phyloP scores from a whole-genome alignment of 306 rosid species.

The Malus fusca region DNA sequence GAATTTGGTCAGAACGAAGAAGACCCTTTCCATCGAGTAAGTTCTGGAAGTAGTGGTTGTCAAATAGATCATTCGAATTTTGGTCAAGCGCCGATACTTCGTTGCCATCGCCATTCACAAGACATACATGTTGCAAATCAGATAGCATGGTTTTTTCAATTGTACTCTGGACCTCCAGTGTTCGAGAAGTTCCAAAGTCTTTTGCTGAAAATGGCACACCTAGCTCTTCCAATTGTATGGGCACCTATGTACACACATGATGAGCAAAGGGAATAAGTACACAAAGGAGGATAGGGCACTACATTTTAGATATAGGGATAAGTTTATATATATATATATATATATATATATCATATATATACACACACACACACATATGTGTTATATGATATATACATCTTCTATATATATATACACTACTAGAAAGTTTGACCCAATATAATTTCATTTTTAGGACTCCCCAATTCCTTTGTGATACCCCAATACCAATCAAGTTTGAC shows the following conservation, averaged over 20 bases:
- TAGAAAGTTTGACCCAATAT: too few relatives aligned
- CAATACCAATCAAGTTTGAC: too few relatives aligned
- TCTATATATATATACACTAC: too few relatives aligned
- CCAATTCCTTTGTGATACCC: too few relatives aligned
- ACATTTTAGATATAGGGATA: too few relatives aligned
- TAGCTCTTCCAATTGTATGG: constrained; percentile 63
- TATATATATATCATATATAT: too few relatives aligned
- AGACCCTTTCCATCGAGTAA: constrained; percentile 50
- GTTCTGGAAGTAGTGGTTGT: constrained; percentile 67
- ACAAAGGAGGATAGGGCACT: too few relatives aligned
- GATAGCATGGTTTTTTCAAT: constrained; percentile 34
- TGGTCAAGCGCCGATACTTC: constrained; percentile 39
- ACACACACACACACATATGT: too few relatives aligned
- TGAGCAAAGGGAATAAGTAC: too few relatives aligned
- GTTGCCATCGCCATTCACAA: constrained; percentile 56
- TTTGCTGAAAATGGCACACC: constrained; percentile 50
- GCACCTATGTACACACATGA: constrained; percentile 33
- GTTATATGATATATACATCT: too few relatives aligned
- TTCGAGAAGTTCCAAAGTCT: constrained; percentile 62
- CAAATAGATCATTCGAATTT: constrained; percentile 62
- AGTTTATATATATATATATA: too few relatives aligned
- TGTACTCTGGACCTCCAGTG: constrained; percentile 45
- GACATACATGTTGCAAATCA: constrained; percentile 54
- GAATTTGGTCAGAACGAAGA: constrained; percentile 63
- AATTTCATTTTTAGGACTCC: too few relatives aligned